Evolutionary conservation across 2,329 filamentous ascomycete genomes (phyloP), one percentile per base, ranked within the genome.

Genomic region (Paraphaeosphaeria sporulosa): DNA sequence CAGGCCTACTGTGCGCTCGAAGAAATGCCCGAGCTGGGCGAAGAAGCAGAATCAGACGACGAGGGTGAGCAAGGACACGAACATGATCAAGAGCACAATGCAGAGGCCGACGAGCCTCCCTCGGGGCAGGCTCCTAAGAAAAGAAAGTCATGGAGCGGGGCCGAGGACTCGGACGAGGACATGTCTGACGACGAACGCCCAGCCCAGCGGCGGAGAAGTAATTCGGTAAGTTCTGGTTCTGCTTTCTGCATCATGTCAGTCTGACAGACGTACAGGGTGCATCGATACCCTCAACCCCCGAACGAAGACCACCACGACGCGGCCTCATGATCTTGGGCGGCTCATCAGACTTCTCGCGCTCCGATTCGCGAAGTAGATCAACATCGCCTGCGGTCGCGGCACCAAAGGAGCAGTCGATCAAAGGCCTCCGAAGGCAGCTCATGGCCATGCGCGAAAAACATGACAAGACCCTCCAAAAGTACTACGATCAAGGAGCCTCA

Each of bases 1-100:
- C 89, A 92, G 60, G 94, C 95, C 42, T 98, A 96, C 73, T 86
- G 91, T 65, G 90, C 90, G n/a, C 81, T 98, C 54, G 83, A 92
- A 48, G 90, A 93, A 63, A 98, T 99, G 93, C 94, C 94, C 0
- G 92, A 96, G 49, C 81, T 96, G 50, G 92, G 92, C 42, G 92
- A 95, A 34, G 86, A 87, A 12, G 86, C 90, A 27, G 84, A 87
- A 55, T 81, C 87, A 50, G 87, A 86, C 12, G 84, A 84, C 7
- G 85, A 87, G 3, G 81, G 83, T 9, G 80, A 82, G 13, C 30
- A 32, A 27, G 84, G 87, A 12, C 84, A 84, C 6, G 85, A 87
- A 12, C 84, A 84, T 7, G 85, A 87, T 3, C 81, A 83, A 9
- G 80, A 82, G 13, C 76, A 78, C 7, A 76, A 84, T 8, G 85